Conservation (phyloP, 306 rosid species). For the Gillenia trifoliata region DNA sequence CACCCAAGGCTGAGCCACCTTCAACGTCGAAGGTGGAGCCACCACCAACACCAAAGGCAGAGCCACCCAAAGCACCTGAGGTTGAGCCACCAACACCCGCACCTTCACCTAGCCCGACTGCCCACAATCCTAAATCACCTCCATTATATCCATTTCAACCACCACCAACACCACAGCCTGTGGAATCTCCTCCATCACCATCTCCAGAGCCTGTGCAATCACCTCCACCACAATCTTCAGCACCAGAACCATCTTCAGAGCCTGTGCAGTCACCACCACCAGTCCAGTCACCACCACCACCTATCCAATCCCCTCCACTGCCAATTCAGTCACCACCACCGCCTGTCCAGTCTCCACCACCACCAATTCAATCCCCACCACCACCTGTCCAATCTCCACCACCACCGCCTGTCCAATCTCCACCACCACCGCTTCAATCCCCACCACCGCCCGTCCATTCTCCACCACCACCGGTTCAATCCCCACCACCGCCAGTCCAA, state of each 20-base stretch:
- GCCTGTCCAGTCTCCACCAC: not conserved
- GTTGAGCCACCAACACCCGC: not conserved
- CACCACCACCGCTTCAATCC: not conserved
- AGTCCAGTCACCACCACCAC: constrained; percentile 15
- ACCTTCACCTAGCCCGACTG: not conserved
- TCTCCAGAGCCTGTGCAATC: not conserved
- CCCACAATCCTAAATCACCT: not conserved
- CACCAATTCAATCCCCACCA: constrained; percentile 10
- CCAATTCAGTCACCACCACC: not conserved
- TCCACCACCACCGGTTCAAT: not conserved
- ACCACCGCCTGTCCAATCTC: not conserved
- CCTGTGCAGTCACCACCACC: not conserved
- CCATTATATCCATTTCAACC: not conserved
- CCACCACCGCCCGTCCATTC: not conserved
- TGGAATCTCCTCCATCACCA: not conserved
- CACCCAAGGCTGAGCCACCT: too few relatives aligned
- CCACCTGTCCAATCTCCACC: not conserved
- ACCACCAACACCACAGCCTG: not conserved
- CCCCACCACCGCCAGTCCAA: not conserved
- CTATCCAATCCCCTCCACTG: not conserved
- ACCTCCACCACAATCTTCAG: not conserved
- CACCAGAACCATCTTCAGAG: not conserved
- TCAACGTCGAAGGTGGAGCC: not conserved
- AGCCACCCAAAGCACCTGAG: too few relatives aligned
- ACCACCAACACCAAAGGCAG: constrained; percentile 7